phyloP scores from a whole-genome alignment of 345 rosid species.

The Salix udensis region DNA sequence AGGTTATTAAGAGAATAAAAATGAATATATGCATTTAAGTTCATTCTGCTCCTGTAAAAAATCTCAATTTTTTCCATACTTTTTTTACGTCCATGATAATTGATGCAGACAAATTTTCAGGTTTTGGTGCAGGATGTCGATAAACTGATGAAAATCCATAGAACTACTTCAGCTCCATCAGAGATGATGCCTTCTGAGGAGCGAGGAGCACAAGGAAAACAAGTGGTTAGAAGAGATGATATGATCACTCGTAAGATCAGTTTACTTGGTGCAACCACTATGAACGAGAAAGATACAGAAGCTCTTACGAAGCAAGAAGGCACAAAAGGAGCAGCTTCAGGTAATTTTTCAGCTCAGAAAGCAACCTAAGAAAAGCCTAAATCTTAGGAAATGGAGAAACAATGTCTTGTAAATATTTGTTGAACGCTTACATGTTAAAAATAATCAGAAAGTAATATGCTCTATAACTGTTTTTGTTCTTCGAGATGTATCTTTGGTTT shows the following conservation, averaged over 20 bases:
- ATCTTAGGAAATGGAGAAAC: too few relatives aligned
- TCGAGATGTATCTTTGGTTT: not conserved
- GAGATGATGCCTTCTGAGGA: slow-evolving; percentile 2
- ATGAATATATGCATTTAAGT: not conserved
- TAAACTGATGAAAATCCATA: not conserved
- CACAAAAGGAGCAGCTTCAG: slow-evolving; percentile 21
- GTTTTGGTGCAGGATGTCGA: slow-evolving; percentile 19
- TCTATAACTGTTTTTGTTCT: not conserved
- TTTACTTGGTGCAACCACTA: slow-evolving; percentile 20
- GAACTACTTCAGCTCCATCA: slow-evolving; percentile 8
- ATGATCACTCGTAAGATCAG: not conserved
- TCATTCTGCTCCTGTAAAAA: not conserved
- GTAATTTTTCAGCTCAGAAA: slow-evolving; percentile 11
- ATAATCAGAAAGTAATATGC: too few relatives aligned
- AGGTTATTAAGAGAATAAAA: slow-evolving; percentile 14
- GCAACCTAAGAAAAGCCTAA: not conserved
- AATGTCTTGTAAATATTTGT: too few relatives aligned
- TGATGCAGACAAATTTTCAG: too few relatives aligned
- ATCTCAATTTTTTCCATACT: too few relatives aligned
- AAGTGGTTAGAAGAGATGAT: not conserved
- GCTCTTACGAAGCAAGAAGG: slow-evolving; percentile 7
- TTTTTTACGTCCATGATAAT: too few relatives aligned
- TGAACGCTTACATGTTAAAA: too few relatives aligned
- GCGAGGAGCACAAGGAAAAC: not conserved
- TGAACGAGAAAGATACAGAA: slow-evolving; percentile 7